Conservation (phyloP, 495 filamentous ascomycete species). For the Penicillium atrosanguineum region DNA sequence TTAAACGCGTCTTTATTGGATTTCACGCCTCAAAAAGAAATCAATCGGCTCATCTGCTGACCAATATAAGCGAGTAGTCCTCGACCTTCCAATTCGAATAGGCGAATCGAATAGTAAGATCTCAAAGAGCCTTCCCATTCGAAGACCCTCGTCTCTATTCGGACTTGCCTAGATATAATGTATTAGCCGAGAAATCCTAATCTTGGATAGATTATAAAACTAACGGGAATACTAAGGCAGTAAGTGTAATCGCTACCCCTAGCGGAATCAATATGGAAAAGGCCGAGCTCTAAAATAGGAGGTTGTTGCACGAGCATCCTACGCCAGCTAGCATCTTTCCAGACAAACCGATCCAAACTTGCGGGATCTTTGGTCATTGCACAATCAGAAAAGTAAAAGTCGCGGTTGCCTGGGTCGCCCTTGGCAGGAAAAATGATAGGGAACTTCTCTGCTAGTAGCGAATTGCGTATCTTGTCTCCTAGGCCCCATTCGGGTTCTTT, state of each 20-base stretch:
- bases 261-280: neutral
- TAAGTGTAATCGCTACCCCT: neutral
- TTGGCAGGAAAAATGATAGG: neutral
- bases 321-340: slow-evolving; percentile 19
- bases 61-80: too few species aligned
- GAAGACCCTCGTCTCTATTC: too few species aligned
- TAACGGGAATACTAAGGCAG: too few species aligned
- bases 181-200: too few species aligned
- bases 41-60: too few species aligned
- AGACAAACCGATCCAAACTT: slow-evolving; percentile 1
- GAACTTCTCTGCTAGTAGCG: slow-evolving; percentile 14
- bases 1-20: too few species aligned
- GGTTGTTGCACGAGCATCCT: slow-evolving; percentile 19
- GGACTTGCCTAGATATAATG: too few species aligned
- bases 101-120: too few species aligned
- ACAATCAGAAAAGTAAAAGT: slow-evolving; percentile 1
- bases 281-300: slow-evolving; percentile 1
- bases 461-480: slow-evolving; percentile 1
- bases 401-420: neutral
- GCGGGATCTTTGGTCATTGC: neutral
- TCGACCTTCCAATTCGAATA: too few species aligned
- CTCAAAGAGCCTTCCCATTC: too few species aligned
- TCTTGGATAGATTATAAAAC: too few species aligned
- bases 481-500: neutral
- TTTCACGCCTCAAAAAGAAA: too few species aligned